Evolutionary conservation across 192 early-diverging fungal genomes (phyloP), one percentile per base, ranked within the genome.

Genomic region (Haplosporangium gracile): DNA sequence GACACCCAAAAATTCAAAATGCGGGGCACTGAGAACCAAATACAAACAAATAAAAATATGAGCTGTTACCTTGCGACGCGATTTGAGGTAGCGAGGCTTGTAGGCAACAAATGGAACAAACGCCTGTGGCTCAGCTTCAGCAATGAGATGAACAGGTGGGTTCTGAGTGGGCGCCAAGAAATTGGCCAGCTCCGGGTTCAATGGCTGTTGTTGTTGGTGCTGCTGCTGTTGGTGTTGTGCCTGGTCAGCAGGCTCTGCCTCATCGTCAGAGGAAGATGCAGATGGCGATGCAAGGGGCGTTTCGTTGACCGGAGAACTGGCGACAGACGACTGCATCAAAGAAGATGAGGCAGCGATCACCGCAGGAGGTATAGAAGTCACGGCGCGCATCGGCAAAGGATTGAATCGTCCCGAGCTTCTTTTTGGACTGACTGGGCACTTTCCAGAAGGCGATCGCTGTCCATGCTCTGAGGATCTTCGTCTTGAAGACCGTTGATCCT

Each of bases 51-150:
- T 7, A 11, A 29, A 29, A 63, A 29, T 15, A n/a, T 40, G 47
- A 29, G 15, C 22, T 38, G 38, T 32, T 75, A 81, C 80, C 74
- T 75, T 81, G 36, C 65, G 42, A 4, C 80, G 72, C 22, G 80
- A 43, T 32, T 74, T 24, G n/a, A 81, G 63, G 51, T 81, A 81
- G 32, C 80, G 57, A 4, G 80, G 80, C 34, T 53, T 57, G 47
- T 81, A 74, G 15, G 73, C 74, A 11, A 75, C 49, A n/a, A 81
- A 68, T 0, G 80, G 80, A 10, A 81, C 42, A 36, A 68, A 81
- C 7, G 70, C 24, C 10, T 55, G 71, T 2, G 79, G 49, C 45
- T 81, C 80, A 0, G 80, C 39, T n/a, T 70, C 49, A 9, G 26
- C 29, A 63, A 63, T 29, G 7, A 63, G 60, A 40, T 75, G 69